These are phyloP conservation scores for Pythium guiyangense DNA, from an alignment of 352 stramenopile genomes.

Conservation along the genomic window DNA sequence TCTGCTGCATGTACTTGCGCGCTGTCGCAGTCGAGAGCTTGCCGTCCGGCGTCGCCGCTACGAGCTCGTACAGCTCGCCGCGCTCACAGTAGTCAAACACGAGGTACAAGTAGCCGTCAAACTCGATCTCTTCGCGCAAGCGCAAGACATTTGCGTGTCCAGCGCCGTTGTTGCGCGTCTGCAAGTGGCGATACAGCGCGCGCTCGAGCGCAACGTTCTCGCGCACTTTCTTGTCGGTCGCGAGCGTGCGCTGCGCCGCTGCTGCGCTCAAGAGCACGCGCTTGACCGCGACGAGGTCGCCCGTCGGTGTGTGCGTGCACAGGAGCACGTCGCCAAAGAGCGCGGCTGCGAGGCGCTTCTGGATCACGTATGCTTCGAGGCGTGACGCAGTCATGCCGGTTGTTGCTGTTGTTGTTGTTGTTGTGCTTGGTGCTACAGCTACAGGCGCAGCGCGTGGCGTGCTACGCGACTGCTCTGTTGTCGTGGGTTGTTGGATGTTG, in stretches of 20 bases:
- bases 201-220: slow-evolving; percentile 80
- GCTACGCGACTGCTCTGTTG: no score
- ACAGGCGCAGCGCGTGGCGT: background rate
- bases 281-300: slow-evolving; percentile 72
- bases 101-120: slow-evolving; percentile 77
- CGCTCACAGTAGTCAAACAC: slow-evolving; percentile 68
- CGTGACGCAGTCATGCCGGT: slow-evolving; percentile 26
- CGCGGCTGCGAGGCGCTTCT: slow-evolving; percentile 61
- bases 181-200: slow-evolving; percentile 59
- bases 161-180: slow-evolving; percentile 46
- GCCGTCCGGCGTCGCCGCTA: slow-evolving; percentile 46
- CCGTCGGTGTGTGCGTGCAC: slow-evolving; percentile 56
- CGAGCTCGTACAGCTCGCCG: slow-evolving; percentile 78
- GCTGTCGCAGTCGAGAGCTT: slow-evolving; percentile 37
- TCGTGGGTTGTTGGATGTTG: background rate
- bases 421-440: background rate
- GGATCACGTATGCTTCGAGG: slow-evolving; percentile 81
- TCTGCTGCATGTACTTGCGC: slow-evolving; percentile 61
- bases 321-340: slow-evolving; percentile 82
- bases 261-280: slow-evolving; percentile 67
- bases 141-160: slow-evolving; percentile 63
- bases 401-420: background rate
- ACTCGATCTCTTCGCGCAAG: slow-evolving; percentile 72
- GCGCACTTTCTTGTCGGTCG: slow-evolving; percentile 66
- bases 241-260: slow-evolving; percentile 48